Conservation (phyloP, 2,329 filamentous ascomycete species). For the Hypoxylon sp. region DNA sequence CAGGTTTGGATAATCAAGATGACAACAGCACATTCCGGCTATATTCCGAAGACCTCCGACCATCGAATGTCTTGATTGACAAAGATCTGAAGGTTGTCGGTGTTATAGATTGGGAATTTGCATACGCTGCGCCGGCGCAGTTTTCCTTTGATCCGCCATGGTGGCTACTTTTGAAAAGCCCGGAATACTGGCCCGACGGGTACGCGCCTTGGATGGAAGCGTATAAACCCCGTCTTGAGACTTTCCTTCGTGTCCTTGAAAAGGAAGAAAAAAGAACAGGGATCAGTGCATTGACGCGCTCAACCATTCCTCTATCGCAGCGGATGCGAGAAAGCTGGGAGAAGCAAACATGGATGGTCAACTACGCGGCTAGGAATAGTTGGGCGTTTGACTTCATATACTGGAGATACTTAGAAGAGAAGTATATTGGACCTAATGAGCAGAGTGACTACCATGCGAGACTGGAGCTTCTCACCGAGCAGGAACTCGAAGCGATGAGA, state of each 20-base stretch:
- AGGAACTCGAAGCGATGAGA: neutral
- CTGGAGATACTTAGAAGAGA: constrained; percentile 50
- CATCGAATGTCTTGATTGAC: constrained; percentile 33
- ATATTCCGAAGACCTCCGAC: constrained; percentile 21
- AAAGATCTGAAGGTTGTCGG: constrained; percentile 42
- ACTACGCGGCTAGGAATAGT: constrained; percentile 49
- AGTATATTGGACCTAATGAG: constrained; percentile 44
- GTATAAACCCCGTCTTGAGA: constrained; percentile 47
- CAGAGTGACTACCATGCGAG: constrained; percentile 6
- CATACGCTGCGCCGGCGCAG: constrained; percentile 48
- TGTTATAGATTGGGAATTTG: constrained; percentile 54
- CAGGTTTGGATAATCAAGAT: neutral
- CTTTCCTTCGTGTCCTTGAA: constrained; percentile 47
- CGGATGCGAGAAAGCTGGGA: constrained; percentile 52
- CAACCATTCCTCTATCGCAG: constrained; percentile 41
- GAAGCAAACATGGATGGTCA: constrained; percentile 46
- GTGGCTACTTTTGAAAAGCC: constrained; percentile 49
- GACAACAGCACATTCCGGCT: constrained; percentile 42
- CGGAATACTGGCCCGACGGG: constrained; percentile 47
- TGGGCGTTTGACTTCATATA: constrained; percentile 51
- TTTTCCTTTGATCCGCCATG: constrained; percentile 50
- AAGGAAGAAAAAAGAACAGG: constrained; percentile 44
- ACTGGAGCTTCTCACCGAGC: constrained; percentile 6
- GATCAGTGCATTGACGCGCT: no score
- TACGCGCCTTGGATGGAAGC: constrained; percentile 43